Percentiles rank a stretch among this genome's conserved stretches.
These are phyloP conservation scores for Wallemia ichthyophaga DNA, from an alignment of 1,284 basidiomycete species.

Conservation along the genomic window DNA sequence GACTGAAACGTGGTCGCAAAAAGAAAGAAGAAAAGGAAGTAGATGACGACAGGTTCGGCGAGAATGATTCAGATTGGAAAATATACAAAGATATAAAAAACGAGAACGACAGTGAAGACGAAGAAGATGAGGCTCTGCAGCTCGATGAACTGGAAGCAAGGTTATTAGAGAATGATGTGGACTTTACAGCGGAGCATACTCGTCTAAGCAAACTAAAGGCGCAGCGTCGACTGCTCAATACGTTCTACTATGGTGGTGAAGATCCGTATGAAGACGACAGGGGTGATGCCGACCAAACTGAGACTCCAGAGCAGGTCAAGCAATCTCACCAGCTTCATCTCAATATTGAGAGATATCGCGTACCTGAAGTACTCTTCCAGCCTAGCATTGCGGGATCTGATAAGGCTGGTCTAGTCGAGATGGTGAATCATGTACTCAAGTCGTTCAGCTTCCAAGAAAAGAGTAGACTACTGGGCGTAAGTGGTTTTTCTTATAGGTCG, in stretches of 20 bases:
- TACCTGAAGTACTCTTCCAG: conserved; percentile 77
- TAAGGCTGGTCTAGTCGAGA: conserved; percentile 72
- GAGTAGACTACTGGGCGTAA: conserved; percentile 24
- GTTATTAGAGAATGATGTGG: conserved; percentile 51
- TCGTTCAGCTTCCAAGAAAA: conserved; percentile 40
- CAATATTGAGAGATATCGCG: conserved; percentile 74
- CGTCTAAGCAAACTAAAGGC: conserved; percentile 43
- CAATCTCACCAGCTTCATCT: conserved; percentile 51
- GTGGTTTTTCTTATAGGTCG: conserved; percentile 4
- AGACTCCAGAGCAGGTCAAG: conserved; percentile 17
- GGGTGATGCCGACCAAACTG: not conserved
- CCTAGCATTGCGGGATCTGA: conserved; percentile 82
- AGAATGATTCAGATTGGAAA: conserved; percentile 86
- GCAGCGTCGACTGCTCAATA: conserved; percentile 50
- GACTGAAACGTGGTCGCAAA: conserved; percentile 22
- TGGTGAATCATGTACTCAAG: conserved; percentile 57
- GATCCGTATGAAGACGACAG: conserved; percentile 24
- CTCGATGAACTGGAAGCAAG: conserved; percentile 49
- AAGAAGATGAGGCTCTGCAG: conserved; percentile 60
- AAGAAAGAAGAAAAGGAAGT: conserved; percentile 30
- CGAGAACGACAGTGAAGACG: conserved; percentile 49
- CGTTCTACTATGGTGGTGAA: conserved; percentile 36
- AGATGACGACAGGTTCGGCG: conserved; percentile 74
- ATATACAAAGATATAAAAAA: conserved; percentile 86
- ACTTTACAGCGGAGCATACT: conserved; percentile 51